phyloP scores from a whole-genome alignment of 305 asterid species.

The Fraxinus sp. region DNA sequence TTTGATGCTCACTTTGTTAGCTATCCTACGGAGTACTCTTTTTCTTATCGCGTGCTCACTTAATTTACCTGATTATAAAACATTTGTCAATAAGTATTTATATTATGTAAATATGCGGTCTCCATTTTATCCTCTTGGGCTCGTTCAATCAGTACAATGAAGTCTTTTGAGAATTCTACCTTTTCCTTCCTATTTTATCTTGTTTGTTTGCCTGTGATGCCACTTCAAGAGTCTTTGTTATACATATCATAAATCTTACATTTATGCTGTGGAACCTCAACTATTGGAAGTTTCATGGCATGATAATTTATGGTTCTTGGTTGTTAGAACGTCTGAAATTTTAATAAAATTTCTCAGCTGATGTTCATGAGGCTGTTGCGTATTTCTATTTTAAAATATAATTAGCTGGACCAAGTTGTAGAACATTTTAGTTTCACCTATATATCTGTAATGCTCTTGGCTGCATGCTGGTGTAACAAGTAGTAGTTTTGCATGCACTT shows the following conservation, averaged over 20 bases:
- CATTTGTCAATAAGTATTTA: neutral
- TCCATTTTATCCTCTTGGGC: neutral
- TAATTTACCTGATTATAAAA: neutral
- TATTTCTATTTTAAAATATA: neutral
- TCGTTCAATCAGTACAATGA: neutral
- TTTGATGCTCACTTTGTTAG: neutral
- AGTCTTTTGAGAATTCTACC: neutral
- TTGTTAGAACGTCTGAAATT: neutral
- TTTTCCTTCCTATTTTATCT: neutral
- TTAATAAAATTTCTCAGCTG: neutral
- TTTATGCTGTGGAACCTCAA: neutral
- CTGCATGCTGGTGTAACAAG: neutral
- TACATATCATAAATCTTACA: neutral
- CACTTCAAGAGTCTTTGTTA: neutral
- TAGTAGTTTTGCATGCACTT: neutral
- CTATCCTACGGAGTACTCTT: neutral
- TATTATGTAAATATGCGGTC: neutral
- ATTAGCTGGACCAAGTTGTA: neutral
- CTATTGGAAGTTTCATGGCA: neutral
- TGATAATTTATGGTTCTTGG: neutral
- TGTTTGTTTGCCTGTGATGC: neutral
- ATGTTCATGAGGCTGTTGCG: neutral
- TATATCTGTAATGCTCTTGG: neutral
- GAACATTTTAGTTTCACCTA: neutral
- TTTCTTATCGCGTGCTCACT: neutral